Evolutionary conservation across 345 rosid species (phyloP).

Genomic region (Syzygium jambos): DNA sequence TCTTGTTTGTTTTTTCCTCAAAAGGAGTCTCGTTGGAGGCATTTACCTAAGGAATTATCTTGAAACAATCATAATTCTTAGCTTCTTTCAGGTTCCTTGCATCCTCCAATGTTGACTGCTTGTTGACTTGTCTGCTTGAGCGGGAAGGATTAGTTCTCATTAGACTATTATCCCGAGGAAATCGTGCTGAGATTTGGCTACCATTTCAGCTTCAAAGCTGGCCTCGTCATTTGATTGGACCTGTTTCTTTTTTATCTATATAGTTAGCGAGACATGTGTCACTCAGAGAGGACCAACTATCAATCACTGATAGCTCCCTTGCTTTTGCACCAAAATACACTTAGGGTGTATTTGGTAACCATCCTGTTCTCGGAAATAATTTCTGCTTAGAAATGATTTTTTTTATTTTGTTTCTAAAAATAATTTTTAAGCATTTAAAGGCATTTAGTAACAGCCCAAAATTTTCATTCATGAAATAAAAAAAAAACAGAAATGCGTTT

Average conservation of each 20-base stretch:
- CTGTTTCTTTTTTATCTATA: background rate
- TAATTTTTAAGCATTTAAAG: too few relatives aligned
- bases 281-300: background rate
- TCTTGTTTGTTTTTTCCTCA: background rate
- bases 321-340: background rate
- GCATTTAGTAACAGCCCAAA: too few relatives aligned
- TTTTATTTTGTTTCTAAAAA: too few relatives aligned
- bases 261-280: background rate
- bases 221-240: background rate
- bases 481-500: too few relatives aligned
- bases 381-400: too few relatives aligned
- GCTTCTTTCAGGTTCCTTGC: background rate
- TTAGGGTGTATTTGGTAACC: too few relatives aligned
- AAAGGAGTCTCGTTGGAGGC: background rate
- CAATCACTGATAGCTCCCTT: background rate
- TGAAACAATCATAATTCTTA: background rate
- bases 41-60: background rate
- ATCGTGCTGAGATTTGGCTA: background rate
- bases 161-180: background rate
- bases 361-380: too few relatives aligned
- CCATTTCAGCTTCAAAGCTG: background rate
- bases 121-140: background rate
- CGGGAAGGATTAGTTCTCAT: background rate
- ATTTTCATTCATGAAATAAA: too few relatives aligned
- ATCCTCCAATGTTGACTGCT: background rate